Percentiles rank a stretch among this genome's conserved stretches.
Evolutionary conservation across 2,329 filamentous ascomycete genomes (phyloP).

Genomic region (Paraconiothyrium sp.): DNA sequence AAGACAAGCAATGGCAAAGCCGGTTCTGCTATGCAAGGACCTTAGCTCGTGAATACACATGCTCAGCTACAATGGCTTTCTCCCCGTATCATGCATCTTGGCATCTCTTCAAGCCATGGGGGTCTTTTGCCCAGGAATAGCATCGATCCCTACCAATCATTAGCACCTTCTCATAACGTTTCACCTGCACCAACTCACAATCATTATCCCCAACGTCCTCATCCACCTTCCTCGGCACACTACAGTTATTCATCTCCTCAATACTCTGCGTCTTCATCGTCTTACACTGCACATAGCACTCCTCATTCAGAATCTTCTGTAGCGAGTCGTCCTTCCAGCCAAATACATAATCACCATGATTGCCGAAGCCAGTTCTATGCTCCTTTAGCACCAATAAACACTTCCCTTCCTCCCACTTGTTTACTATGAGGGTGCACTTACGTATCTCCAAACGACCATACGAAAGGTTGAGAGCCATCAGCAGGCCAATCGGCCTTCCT

Average conservation of each 20-base stretch:
- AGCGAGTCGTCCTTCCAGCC: slow-evolving; percentile 62
- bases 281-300: slow-evolving; percentile 49
- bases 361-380: slow-evolving; percentile 55
- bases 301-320: slow-evolving; percentile 53
- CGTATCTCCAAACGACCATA: slow-evolving; percentile 48
- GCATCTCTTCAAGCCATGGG: neutral
- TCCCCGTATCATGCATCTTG: too few species aligned
- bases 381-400: neutral
- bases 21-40: too few species aligned
- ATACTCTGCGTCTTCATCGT: slow-evolving; percentile 58
- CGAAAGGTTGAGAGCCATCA: slow-evolving; percentile 45
- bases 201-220: slow-evolving; percentile 57
- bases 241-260: slow-evolving; percentile 59
- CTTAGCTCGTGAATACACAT: too few species aligned
- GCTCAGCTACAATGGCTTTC: too few species aligned
- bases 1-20: too few species aligned
- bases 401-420: too few species aligned
- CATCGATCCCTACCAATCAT: neutral
- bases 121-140: slow-evolving; percentile 4
- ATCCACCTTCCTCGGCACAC: slow-evolving; percentile 55
- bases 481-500: slow-evolving; percentile 31
- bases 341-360: slow-evolving; percentile 64
- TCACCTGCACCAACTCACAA: slow-evolving; percentile 19
- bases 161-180: neutral
- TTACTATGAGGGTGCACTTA: slow-evolving; percentile 31